phyloP scores from a whole-genome alignment of 2,329 filamentous ascomycete species.

The Trichoderma simmonsii region DNA sequence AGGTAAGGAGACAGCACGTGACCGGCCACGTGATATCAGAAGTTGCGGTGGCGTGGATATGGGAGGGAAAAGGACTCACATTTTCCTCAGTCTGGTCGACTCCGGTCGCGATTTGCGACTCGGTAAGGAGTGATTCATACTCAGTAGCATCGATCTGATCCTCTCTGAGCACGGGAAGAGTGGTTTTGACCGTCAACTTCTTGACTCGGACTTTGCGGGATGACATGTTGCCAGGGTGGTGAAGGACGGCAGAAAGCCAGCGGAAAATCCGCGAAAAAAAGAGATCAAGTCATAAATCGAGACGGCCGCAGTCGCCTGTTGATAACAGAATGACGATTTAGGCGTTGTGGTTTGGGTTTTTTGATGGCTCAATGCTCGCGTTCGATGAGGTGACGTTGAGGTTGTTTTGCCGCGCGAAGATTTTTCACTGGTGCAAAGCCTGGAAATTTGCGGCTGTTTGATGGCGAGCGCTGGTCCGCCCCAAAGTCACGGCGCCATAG shows the following conservation, averaged over 20 bases:
- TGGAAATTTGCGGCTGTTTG: slow-evolving; percentile 26
- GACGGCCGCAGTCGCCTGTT: slow-evolving; percentile 54
- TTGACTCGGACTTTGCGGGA: slow-evolving; percentile 74
- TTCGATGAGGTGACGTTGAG: slow-evolving; percentile 56
- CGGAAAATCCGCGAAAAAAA: slow-evolving; percentile 63
- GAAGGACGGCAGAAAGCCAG: slow-evolving; percentile 41
- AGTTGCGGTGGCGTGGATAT: slow-evolving; percentile 28
- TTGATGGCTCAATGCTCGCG: slow-evolving; percentile 50
- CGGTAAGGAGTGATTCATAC: slow-evolving; percentile 81
- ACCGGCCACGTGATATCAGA: slow-evolving; percentile 47
- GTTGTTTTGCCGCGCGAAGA: slow-evolving; percentile 53
- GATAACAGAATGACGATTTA: slow-evolving; percentile 48
- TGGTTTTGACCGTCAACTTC: slow-evolving; percentile 90
- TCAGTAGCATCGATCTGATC: slow-evolving; percentile 82
- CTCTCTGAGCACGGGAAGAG: slow-evolving; percentile 82
- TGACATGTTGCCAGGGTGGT: slow-evolving; percentile 51
- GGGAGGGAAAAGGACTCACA: slow-evolving; percentile 58
- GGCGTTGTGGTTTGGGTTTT: slow-evolving; percentile 48
- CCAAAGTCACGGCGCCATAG: slow-evolving; percentile 27
- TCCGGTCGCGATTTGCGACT: slow-evolving; percentile 87
- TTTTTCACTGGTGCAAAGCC: slow-evolving; percentile 46
- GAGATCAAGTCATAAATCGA: slow-evolving; percentile 60
- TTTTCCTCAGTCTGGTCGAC: slow-evolving; percentile 97
- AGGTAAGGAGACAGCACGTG: slow-evolving; percentile 41
- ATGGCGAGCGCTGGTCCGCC: slow-evolving; percentile 26